Conservation (phyloP, 176 grass and related monocot genomes). For the Aegilops longissima region DNA sequence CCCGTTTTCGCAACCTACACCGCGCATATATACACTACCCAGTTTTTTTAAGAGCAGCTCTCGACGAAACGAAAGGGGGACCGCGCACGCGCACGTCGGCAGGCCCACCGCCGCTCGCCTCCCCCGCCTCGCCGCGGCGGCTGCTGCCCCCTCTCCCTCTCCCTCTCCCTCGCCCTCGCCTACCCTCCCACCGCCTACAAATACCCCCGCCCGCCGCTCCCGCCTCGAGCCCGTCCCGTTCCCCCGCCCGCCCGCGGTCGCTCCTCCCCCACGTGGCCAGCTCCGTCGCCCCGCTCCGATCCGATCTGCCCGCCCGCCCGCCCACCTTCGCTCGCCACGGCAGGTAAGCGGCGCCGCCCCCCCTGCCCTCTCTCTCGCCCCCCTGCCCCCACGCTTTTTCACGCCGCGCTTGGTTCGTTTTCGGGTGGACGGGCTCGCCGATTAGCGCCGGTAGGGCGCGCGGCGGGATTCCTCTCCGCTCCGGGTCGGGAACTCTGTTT, state of each 20-base stretch:
- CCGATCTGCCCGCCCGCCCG: background rate
- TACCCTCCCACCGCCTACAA: background rate
- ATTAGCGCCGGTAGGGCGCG: background rate
- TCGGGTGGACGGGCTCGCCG: background rate
- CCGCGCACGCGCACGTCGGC: background rate
- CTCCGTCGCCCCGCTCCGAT: background rate
- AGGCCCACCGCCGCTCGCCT: constrained; percentile 2
- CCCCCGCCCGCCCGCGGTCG: background rate
- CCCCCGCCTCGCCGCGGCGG: constrained; percentile 1
- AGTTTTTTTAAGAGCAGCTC: no score
- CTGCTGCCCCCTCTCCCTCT: background rate
- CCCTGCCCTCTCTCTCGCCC: no score
- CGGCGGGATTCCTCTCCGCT: background rate
- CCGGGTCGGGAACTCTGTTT: background rate
- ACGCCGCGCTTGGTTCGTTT: rapidly evolving
- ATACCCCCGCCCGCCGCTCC: background rate
- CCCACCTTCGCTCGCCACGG: no score
- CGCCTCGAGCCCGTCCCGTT: background rate
- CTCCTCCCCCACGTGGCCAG: background rate
- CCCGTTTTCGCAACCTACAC: background rate
- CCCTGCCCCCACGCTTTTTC: background rate
- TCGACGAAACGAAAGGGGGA: no score
- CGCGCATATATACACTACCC: background rate
- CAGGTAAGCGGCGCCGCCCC: background rate
- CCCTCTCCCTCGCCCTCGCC: no score